Conservation (phyloP, 495 filamentous ascomycete species). For the Annulohypoxylon stygium region DNA sequence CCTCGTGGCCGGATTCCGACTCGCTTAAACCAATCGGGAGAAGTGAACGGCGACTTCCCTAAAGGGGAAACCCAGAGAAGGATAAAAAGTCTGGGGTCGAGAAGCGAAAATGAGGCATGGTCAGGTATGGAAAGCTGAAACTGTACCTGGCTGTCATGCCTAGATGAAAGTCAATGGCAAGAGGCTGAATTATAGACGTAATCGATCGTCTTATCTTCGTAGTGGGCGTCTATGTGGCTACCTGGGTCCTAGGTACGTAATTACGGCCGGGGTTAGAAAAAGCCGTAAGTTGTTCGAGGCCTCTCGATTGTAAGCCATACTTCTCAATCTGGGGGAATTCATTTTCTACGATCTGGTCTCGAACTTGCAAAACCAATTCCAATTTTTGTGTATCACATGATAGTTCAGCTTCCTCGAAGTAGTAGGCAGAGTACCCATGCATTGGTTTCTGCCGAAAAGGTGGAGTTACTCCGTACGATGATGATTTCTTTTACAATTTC, state of each 20-base stretch:
- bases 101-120: constrained; percentile 1
- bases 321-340: constrained; percentile 15
- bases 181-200: neutral
- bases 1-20: constrained; percentile 39
- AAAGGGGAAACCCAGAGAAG: constrained; percentile 37
- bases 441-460: constrained; percentile 41
- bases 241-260: neutral
- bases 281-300: constrained; percentile 1
- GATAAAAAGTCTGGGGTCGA: constrained; percentile 9
- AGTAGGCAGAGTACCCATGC: constrained; percentile 28
- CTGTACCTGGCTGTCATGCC: constrained; percentile 2
- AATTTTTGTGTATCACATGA: constrained; percentile 30
- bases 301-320: constrained; percentile 7
- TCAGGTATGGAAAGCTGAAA: constrained; percentile 22
- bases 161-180: neutral
- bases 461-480: constrained; percentile 35
- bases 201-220: constrained; percentile 1
- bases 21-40: constrained; percentile 39
- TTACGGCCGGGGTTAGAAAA: neutral
- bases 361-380: neutral
- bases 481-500: constrained; percentile 15
- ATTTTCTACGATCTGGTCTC: constrained; percentile 2
- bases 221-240: neutral
- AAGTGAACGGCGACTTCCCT: constrained; percentile 33
- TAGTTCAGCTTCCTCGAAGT: constrained; percentile 33